Evolutionary conservation across 2,329 filamentous ascomycete species (phyloP).

Genomic region (Penicillium oxalicum): DNA sequence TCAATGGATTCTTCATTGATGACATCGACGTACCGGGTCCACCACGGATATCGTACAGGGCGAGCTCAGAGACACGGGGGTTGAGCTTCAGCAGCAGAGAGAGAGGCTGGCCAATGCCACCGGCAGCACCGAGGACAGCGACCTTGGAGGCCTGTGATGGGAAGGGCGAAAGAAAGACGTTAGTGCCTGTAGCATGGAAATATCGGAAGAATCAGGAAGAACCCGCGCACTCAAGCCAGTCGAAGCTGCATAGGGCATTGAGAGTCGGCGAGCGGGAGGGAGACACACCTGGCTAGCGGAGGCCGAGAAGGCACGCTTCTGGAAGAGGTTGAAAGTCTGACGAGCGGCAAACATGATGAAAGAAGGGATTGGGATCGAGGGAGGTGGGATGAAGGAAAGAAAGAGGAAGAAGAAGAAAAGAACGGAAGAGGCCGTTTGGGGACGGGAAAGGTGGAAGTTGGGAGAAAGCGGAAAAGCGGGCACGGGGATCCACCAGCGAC

Average conservation of each 20-base stretch:
- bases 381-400: slow-evolving; percentile 7
- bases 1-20: neutral
- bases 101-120: slow-evolving; percentile 96
- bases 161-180: slow-evolving; percentile 3
- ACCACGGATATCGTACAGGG: slow-evolving; percentile 95
- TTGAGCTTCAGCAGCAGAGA: slow-evolving; percentile 98
- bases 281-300: slow-evolving; percentile 66
- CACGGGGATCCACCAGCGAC: slow-evolving; percentile 3
- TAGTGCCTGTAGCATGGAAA: slow-evolving; percentile 6
- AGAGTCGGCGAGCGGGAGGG: neutral
- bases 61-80: slow-evolving; percentile 85
- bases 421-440: neutral
- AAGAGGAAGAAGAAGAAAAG: slow-evolving; percentile 17
- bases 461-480: slow-evolving; percentile 9
- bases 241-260: slow-evolving; percentile 5
- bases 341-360: slow-evolving; percentile 69
- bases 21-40: slow-evolving; percentile 66
- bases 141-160: slow-evolving; percentile 81
- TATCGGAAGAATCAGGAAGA: slow-evolving; percentile 2
- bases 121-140: slow-evolving; percentile 89
- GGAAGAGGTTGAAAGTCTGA: slow-evolving; percentile 50
- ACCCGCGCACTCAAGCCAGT: neutral
- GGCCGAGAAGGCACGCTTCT: slow-evolving; percentile 75
- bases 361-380: neutral
- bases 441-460: neutral